Base-by-base conservation (phyloP, 768 basidiomycete species). In the Butyriboletus loyo region DNA sequence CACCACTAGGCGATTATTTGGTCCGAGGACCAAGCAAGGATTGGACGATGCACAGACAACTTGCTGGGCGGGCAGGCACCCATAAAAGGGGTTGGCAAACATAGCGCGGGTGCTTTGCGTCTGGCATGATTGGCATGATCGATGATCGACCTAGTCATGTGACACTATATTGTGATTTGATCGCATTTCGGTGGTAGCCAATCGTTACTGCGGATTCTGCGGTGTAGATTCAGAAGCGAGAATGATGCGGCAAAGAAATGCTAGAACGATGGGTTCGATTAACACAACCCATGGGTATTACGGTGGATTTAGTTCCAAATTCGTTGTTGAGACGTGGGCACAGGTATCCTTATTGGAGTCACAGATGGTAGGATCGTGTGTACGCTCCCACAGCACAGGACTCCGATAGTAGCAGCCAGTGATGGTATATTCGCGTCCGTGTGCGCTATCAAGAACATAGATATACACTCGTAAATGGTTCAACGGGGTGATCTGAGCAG, bases 301-400 rank as follows among this genome's bases (percentile, higher is more conserved):
- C 25, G 37, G 47, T 13, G n/a, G 15, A 44, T 40, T 49, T 22
- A 38, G 38, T 48, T 28, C 50, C 19, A 32, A 24, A 48, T 49
- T 41, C 37, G 34, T n/a, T 24, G 24, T 32, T 4, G 36, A 15
- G 28, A 22, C 17, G 30, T 24, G 15, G 1, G 36, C 34, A 47
- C 30, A 37, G 24, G n/a, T 11, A 36, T 39, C 48, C 31, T 8
- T 34, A 24, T 27, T n/a, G 36, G 44, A 9, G 30, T 34, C 13
- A 19, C 45, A 11, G 34, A 31, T 15, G 25, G 32, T 27, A n/a
- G 27, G 28, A 32, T n/a, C 56, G 36, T 41, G 40, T 34, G 34
- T 25, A 27, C 28, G 30, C 36, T 58, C 52, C 46, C 55, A 53
- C 39, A 24, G 11, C 46, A 43, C 36, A 51, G 2, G 24, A 49